Evolutionary conservation across 306 rosid species (phyloP), one percentile per base, ranked within the genome.

Genomic region (Sechiopsis laciniata): DNA sequence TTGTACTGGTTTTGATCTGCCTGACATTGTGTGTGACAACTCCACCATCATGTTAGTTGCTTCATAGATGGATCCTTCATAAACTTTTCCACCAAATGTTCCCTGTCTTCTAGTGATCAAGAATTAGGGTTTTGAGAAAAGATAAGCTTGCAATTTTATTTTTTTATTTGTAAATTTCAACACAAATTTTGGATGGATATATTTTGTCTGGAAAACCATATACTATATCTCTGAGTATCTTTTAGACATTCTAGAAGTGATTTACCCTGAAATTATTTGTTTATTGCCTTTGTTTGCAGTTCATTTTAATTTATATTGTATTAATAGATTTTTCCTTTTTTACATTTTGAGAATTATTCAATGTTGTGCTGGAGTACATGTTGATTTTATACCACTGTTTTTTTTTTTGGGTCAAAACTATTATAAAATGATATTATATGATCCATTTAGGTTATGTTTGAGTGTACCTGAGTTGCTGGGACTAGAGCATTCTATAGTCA

Each of bases 11-110:
- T 80, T 57, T 60, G 22, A 76, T 71, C 81, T 78, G 80, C 87
- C 73, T 80, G 75, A 73, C 81, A 76, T 81, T 73, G 65, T 73
- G 51, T 73, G 81, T 81, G 83, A 84, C 83, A 78, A 84, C 83
- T 78, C 85, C 83, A 80, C 80, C 82, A 83, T 74, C 86, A 80
- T 78, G 83, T 83, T 80, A 81, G 85, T 81, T 84, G 87, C 83
- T 77, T 81, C 83, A 46, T 24, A 35, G 67, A 80, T 83, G 84
- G 82, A 74, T 78, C 75, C 56, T 74, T 50, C 14, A 46, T 64
- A 69, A 53, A 48, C 71, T 78, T 73, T 71, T 65, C 81, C 85
- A 75, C 83, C 82, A 45, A 69, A 26, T 79, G 73, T 56, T 63
- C 24, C 73, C 75, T 79, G 82, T 82, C 78, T 16, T 70, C 26